Evolutionary conservation across 2,329 filamentous ascomycete genomes (phyloP).

Genomic region (Trichoderma gracile): DNA sequence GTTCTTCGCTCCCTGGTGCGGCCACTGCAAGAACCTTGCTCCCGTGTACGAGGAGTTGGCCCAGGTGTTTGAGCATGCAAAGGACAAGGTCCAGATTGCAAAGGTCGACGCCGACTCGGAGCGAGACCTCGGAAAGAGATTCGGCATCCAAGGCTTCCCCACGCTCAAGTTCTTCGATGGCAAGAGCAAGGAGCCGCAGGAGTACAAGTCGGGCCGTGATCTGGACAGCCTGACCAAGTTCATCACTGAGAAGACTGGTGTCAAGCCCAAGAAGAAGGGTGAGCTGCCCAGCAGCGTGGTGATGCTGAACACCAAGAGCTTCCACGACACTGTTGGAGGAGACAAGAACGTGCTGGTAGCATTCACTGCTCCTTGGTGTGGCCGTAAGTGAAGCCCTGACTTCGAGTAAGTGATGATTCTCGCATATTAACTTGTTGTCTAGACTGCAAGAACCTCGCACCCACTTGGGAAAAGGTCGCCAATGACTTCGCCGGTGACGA

Average conservation of each 20-base stretch:
- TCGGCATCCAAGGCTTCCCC: slow-evolving; percentile 90
- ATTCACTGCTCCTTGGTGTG: slow-evolving; percentile 98
- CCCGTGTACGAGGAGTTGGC: slow-evolving; percentile 92
- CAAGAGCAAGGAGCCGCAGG: slow-evolving; percentile 79
- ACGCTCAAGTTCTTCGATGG: slow-evolving; percentile 98
- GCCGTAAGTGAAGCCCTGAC: slow-evolving; percentile 65
- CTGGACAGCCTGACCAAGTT: slow-evolving; percentile 81
- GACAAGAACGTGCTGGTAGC: slow-evolving; percentile 92
- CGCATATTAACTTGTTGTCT: slow-evolving; percentile 13
- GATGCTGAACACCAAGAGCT: slow-evolving; percentile 77
- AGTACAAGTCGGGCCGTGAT: slow-evolving; percentile 86
- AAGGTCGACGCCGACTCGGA: slow-evolving; percentile 96
- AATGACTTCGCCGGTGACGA: slow-evolving; percentile 76
- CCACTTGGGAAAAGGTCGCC: slow-evolving; percentile 85
- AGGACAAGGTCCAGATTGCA: slow-evolving; percentile 77
- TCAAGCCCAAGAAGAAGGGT: slow-evolving; percentile 76
- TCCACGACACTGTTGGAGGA: slow-evolving; percentile 74
- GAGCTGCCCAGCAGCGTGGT: slow-evolving; percentile 73
- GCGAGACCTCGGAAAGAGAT: slow-evolving; percentile 79
- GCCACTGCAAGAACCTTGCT: slow-evolving; percentile 97
- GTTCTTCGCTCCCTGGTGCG: slow-evolving; percentile 99
- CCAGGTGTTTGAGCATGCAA: slow-evolving; percentile 64
- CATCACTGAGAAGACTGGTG: slow-evolving; percentile 81
- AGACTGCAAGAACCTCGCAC: slow-evolving; percentile 97
- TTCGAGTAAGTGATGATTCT: neutral